Conservation (phyloP, 2,329 filamentous ascomycete species). For the Botrytis galanthina region DNA sequence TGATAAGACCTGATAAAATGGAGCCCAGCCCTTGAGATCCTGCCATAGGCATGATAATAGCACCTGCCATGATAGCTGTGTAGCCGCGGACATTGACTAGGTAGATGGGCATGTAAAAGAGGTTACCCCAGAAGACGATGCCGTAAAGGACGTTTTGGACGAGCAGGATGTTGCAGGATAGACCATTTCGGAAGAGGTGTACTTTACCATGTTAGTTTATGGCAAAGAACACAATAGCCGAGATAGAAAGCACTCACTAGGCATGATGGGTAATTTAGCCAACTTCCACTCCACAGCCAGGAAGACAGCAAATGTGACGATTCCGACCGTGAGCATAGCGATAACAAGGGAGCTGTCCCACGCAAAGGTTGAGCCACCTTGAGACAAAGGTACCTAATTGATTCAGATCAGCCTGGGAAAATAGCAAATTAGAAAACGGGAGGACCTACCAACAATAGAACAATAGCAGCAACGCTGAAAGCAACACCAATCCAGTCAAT, state of each 20-base stretch:
- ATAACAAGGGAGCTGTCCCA: constrained; percentile 39
- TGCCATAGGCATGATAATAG: constrained; percentile 22
- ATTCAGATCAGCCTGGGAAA: not conserved
- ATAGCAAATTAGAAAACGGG: not conserved
- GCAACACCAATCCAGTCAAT: constrained; percentile 33
- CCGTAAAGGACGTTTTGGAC: constrained; percentile 12
- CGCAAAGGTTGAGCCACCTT: constrained; percentile 35
- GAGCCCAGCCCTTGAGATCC: constrained; percentile 19
- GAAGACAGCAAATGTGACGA: constrained; percentile 41
- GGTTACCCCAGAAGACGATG: constrained; percentile 21
- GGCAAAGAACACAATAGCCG: not conserved
- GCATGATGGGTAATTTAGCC: constrained; percentile 68
- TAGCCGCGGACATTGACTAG: constrained; percentile 18
- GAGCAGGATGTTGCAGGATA: constrained; percentile 20
- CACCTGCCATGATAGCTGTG: constrained; percentile 6
- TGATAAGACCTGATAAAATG: constrained; percentile 10
- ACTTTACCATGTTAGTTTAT: constrained; percentile 8
- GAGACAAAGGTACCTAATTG: constrained; percentile 45
- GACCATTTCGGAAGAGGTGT: constrained; percentile 16
- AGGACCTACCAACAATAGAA: constrained; percentile 18
- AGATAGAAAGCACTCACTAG: constrained; percentile 38
- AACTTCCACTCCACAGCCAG: constrained; percentile 49
- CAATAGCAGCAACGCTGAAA: constrained; percentile 19
- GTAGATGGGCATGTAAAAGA: constrained; percentile 21
- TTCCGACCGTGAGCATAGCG: constrained; percentile 34